Conservation (phyloP, 2,329 filamentous ascomycete species). For the Colletotrichum neosansevieriae region DNA sequence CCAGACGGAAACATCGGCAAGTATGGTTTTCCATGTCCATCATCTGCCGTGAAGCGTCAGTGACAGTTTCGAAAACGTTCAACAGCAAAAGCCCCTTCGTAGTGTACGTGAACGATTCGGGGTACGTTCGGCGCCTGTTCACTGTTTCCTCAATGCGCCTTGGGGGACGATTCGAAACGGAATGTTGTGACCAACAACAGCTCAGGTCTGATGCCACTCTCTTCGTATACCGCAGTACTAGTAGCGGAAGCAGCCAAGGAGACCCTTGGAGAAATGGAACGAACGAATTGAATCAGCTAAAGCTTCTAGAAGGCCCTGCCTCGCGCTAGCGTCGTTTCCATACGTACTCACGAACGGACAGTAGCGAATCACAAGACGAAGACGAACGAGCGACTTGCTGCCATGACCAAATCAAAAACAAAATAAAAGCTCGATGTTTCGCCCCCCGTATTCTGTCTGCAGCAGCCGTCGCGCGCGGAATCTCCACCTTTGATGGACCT, state of each 20-base stretch:
- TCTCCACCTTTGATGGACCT: constrained; percentile 9
- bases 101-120: neutral
- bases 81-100: constrained; percentile 1
- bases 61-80: neutral
- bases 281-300: neutral
- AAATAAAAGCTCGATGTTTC: neutral
- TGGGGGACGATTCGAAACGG: constrained; percentile 18
- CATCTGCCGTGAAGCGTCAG: no score
- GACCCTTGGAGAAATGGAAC: constrained; percentile 3
- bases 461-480: neutral
- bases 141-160: neutral
- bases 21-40: neutral
- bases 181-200: neutral
- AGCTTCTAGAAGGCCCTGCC: constrained; percentile 18
- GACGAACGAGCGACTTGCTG: constrained; percentile 9
- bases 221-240: no score
- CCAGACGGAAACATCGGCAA: constrained; percentile 15
- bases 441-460: neutral
- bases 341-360: neutral
- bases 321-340: constrained; percentile 6
- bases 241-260: neutral
- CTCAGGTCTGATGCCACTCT: neutral
- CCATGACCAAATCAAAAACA: neutral
- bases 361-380: constrained; percentile 3
- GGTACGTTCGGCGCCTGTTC: neutral